Conservation (phyloP, 2,329 filamentous ascomycete genomes). For the Westerdykella sp. region DNA sequence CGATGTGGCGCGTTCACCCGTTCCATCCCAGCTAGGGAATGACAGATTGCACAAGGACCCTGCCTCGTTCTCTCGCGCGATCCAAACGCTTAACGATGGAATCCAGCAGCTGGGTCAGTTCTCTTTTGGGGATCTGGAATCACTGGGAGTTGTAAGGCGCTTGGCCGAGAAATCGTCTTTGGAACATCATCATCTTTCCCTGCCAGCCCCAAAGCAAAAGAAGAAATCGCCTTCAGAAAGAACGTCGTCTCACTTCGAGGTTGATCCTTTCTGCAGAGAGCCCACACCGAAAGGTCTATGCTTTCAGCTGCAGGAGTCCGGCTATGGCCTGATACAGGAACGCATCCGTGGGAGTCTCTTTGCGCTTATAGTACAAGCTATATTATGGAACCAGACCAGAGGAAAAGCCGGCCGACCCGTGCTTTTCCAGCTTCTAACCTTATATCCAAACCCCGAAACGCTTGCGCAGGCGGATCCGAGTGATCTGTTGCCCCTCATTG, state of each 20-base stretch:
- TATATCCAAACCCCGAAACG: conserved; percentile 60
- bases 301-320: conserved; percentile 18
- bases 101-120: not conserved
- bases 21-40: not conserved
- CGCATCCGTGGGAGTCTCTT: conserved; percentile 69
- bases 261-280: conserved; percentile 11
- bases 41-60: not conserved
- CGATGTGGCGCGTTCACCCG: not conserved
- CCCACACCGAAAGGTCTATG: conserved; percentile 13
- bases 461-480: conserved; percentile 44
- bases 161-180: not conserved
- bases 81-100: not conserved
- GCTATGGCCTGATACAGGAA: conserved; percentile 81
- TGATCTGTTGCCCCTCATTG: conserved; percentile 17
- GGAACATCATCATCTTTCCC: not conserved
- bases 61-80: not conserved
- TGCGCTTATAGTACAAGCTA: conserved; percentile 72
- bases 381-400: conserved; percentile 76
- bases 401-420: conserved; percentile 69
- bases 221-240: not conserved
- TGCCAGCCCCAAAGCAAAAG: not conserved
- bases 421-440: conserved; percentile 61
- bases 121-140: not conserved
- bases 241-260: conserved; percentile 5
- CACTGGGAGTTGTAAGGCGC: not conserved